Base-by-base conservation (phyloP, 257 asterid genomes). In the Penstemon davidsonii region DNA sequence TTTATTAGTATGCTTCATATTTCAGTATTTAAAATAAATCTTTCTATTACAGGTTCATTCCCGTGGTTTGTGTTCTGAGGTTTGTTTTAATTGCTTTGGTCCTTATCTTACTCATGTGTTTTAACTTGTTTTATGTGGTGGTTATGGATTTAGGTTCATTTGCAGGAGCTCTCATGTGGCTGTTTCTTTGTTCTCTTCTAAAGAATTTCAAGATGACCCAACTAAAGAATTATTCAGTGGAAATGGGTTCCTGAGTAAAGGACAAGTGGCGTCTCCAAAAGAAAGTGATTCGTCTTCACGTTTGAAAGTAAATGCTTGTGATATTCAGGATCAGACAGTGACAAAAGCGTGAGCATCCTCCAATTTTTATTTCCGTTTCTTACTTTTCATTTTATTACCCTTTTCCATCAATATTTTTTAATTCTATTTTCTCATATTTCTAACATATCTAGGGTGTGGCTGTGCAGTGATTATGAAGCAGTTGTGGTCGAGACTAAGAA, bases 281-380 rank as follows among this genome's bases (percentile, higher is more conserved):
- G 85, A 80, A 75, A 77, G 63, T 66, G 86, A 78, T 64, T 79
- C 82, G 75, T 64, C 75, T 70, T 77, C 85, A 77, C 75, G 71
- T 73, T 81, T 67, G 40, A 77, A 80, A 80, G 76, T 73, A 65
- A 66, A 73, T 79, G 78, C 74, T 72, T 78, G 84, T 83, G 81
- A 77, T 70, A 69, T 75, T 70, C 71, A 74, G 74, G 77, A 82
- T 79, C 83, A 81, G 76, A 68, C 80, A 66, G 62, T 58, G 78
- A 73, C 80, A 75, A 81, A 81, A 81, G 75, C 76, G 87, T 83
- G 83, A 83, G 91, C 67, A 79, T 68, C 80, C 76, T 15, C 73
- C 50, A 53, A 66, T 69, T 80, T 80, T 55, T 55, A 40, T 68
- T 75, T 75, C 62, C 67, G 50, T 64, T 71, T 49, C 38, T 53